Percentiles rank a stretch among this genome's conserved stretches.
phyloP scores from a whole-genome alignment of 73 alveolate species.

The Stentor coeruleus region DNA sequence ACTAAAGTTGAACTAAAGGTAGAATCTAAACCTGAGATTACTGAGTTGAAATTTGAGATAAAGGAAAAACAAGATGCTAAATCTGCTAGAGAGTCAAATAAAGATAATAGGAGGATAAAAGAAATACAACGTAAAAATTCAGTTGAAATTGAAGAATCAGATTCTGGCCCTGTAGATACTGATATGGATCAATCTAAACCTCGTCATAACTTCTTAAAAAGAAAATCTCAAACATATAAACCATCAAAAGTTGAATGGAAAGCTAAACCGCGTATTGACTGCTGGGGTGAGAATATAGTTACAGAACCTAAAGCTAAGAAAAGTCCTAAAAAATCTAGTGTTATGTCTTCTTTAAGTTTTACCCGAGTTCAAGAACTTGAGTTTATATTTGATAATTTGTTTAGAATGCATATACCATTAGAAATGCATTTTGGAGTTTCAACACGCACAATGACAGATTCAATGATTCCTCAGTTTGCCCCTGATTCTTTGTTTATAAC shows the following conservation, averaged over 20 bases:
- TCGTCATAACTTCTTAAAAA: not conserved
- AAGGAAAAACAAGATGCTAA: not conserved
- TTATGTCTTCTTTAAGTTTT: not conserved
- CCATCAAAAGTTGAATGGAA: constrained; percentile 23
- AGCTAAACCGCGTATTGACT: not conserved
- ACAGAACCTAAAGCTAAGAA: not conserved
- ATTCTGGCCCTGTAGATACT: not conserved
- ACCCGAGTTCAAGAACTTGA: constrained; percentile 10
- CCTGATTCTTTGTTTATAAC: not conserved
- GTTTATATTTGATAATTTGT: not conserved
- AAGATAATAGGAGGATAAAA: not conserved
- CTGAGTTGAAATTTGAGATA: not conserved
- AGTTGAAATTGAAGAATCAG: not conserved
- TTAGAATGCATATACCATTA: not conserved
- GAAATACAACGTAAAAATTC: not conserved
- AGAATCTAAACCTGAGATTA: not conserved
- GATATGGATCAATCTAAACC: not conserved
- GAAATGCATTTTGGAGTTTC: not conserved
- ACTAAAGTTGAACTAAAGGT: too few relatives aligned
- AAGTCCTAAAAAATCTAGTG: not conserved
- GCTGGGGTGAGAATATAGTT: not conserved
- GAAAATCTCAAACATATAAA: constrained; percentile 2
- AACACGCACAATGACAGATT: not conserved
- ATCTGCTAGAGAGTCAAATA: not conserved
- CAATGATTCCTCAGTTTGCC: not conserved